Evolutionary conservation across 441 rosid species (phyloP).

Genomic region (Syzygium malaccense): DNA sequence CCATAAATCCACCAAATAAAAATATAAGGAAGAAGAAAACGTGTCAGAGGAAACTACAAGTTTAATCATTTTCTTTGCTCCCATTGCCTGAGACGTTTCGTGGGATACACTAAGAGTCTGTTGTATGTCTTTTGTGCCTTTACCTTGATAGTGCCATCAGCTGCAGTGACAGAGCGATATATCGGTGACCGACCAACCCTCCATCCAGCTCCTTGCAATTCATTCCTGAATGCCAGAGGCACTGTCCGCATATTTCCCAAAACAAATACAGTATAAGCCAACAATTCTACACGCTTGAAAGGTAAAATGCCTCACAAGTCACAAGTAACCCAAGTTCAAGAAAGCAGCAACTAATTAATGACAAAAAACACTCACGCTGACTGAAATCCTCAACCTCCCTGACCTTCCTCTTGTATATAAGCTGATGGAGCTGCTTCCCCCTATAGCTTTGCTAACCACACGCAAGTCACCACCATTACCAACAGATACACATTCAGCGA

Average conservation of each 20-base stretch:
- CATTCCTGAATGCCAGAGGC: constrained; percentile 76
- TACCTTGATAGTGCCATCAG: constrained; percentile 97
- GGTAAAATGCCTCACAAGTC: background rate
- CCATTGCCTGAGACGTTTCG: background rate
- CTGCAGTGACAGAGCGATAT: constrained; percentile 58
- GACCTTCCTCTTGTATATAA: constrained; percentile 72
- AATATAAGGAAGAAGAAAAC: background rate
- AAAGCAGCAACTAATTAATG: background rate
- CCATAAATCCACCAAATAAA: background rate
- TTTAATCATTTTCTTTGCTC: background rate
- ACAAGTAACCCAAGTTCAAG: background rate
- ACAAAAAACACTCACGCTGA: constrained; percentile 44
- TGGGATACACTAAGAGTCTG: background rate
- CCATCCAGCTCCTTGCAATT: constrained; percentile 77
- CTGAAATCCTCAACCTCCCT: constrained; percentile 71
- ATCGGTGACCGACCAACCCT: constrained; percentile 75
- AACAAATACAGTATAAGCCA: background rate
- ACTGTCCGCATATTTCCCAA: constrained; percentile 25
- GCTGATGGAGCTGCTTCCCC: constrained; percentile 90
- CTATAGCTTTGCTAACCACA: constrained; percentile 62
- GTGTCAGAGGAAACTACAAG: background rate
- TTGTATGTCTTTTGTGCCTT: background rate
- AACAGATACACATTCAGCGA: background rate
- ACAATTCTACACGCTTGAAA: background rate
- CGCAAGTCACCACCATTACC: background rate